phyloP scores from a whole-genome alignment of 2,329 filamentous ascomycete genomes.

The Ceratocystis diversiconidia region DNA sequence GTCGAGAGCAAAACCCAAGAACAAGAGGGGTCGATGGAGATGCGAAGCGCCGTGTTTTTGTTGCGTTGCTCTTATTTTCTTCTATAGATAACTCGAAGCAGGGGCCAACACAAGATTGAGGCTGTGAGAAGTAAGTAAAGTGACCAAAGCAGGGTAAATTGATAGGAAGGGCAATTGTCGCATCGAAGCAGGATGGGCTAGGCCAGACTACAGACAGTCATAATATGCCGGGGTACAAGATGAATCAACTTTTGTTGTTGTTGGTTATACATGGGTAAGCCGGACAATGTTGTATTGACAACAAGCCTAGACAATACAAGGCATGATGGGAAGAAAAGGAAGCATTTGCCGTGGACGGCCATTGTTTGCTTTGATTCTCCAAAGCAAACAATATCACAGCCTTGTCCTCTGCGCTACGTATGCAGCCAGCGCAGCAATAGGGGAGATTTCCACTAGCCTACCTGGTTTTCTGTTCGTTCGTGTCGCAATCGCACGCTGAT shows the following conservation, averaged over 20 bases:
- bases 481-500: neutral
- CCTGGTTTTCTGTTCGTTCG: neutral
- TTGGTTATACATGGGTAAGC: neutral
- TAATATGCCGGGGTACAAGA: neutral
- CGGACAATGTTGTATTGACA: neutral
- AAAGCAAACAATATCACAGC: constrained; percentile 1
- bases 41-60: neutral
- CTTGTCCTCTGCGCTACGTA: neutral
- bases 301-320: neutral
- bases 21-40: neutral
- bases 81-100: neutral
- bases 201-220: neutral
- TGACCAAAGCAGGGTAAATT: neutral
- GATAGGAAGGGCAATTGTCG: neutral
- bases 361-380: neutral
- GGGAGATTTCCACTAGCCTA: neutral
- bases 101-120: neutral
- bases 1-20: neutral
- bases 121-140: neutral
- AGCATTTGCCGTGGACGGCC: neutral
- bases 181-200: neutral
- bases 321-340: neutral
- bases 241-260: neutral
- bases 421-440: neutral
- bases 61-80: neutral